Evolutionary conservation across 2,329 filamentous ascomycete genomes (phyloP).

Genomic region (Blastomyces parvus): DNA sequence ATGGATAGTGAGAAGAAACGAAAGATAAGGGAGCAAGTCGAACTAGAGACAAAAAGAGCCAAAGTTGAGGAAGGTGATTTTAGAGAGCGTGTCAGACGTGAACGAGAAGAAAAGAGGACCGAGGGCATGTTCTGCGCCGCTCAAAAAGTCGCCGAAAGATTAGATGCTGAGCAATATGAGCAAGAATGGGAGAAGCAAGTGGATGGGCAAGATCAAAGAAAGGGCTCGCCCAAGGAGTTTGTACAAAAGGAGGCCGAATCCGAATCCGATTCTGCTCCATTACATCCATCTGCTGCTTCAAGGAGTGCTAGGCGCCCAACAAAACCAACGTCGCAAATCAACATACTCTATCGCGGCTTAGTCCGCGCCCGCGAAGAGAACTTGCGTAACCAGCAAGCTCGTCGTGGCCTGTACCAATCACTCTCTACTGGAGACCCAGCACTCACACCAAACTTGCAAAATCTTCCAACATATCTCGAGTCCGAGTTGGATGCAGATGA

Average conservation of each 20-base stretch:
- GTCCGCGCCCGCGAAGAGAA: slow-evolving; percentile 59
- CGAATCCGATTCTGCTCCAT: background rate
- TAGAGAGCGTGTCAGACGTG: slow-evolving; percentile 58
- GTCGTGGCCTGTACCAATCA: slow-evolving; percentile 57
- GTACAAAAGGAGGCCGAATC: background rate
- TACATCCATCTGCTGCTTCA: slow-evolving; percentile 13
- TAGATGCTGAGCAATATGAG: slow-evolving; percentile 50
- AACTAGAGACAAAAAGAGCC: slow-evolving; percentile 48
- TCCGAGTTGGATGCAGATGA: slow-evolving; percentile 64
- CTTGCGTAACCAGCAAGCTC: slow-evolving; percentile 57
- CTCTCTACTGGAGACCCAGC: slow-evolving; percentile 31
- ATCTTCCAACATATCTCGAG: slow-evolving; percentile 42
- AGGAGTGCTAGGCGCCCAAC: slow-evolving; percentile 21
- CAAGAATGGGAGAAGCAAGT: slow-evolving; percentile 19
- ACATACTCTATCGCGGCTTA: slow-evolving; percentile 70
- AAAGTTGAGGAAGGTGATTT: slow-evolving; percentile 62
- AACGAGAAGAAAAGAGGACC: slow-evolving; percentile 57
- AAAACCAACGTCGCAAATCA: slow-evolving; percentile 56
- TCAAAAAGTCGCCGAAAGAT: slow-evolving; percentile 70
- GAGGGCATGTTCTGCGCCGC: slow-evolving; percentile 66
- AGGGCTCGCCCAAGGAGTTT: slow-evolving; percentile 14
- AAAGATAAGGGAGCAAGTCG: slow-evolving; percentile 56
- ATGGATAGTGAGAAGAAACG: slow-evolving; percentile 75
- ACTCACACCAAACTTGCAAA: slow-evolving; percentile 20
- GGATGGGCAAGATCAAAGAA: slow-evolving; percentile 11